phyloP scores from a whole-genome alignment of 225 moss, liverwort and hornwort genomes.

The Marchantia polymorpha region DNA sequence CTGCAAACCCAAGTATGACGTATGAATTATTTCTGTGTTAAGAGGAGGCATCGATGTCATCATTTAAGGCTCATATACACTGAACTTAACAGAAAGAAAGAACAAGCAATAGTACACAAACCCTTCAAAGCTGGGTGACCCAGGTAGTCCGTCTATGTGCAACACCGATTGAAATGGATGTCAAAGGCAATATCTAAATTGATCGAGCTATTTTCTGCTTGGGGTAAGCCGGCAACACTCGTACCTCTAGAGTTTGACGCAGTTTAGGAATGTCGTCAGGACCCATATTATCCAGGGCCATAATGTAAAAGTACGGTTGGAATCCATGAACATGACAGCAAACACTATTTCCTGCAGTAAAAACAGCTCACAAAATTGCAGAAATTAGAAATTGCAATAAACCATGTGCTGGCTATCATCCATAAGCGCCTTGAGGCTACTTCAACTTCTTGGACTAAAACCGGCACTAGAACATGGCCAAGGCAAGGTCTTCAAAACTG shows the following conservation, averaged over 20 bases:
- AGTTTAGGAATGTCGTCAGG: slow-evolving; percentile 72
- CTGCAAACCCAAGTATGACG: slow-evolving; percentile 32
- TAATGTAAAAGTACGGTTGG: slow-evolving; percentile 92
- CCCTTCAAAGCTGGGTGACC: too few species aligned
- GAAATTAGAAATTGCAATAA: background rate
- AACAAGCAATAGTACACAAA: background rate
- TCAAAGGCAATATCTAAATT: background rate
- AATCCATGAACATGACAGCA: slow-evolving; percentile 99
- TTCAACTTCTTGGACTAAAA: background rate
- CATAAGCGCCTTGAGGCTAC: too few species aligned
- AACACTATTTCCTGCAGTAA: slow-evolving; percentile 78
- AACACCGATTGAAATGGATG: background rate
- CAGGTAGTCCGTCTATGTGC: too few species aligned
- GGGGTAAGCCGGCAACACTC: background rate
- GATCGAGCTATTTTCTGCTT: background rate
- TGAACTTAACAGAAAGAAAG: background rate
- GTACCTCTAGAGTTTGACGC: slow-evolving; percentile 78
- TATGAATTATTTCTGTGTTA: background rate
- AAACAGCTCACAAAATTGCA: background rate
- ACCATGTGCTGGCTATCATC: background rate
- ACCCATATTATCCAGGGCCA: slow-evolving; percentile 77
- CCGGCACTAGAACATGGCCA: background rate
- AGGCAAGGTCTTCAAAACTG: background rate
- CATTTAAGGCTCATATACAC: background rate
- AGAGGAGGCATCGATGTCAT: background rate